Percentiles rank a stretch among this genome's conserved stretches.
phyloP scores from a whole-genome alignment of 345 rosid genomes.

The Melastoma malabathricum region DNA sequence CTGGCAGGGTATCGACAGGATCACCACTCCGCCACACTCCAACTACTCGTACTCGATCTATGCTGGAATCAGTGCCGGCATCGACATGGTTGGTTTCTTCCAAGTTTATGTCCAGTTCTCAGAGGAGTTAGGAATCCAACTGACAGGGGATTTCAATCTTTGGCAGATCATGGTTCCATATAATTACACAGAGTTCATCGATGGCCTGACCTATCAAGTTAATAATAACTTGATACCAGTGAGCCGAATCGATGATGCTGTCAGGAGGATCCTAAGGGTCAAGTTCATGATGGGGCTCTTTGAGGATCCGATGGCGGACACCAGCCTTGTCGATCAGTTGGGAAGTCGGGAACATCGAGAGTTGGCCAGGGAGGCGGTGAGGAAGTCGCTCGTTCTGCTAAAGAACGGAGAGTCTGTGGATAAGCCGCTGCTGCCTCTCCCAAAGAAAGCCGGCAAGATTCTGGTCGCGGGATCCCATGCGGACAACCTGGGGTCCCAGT shows the following conservation, averaged over 20 bases:
- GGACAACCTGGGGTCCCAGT: conserved; percentile 43
- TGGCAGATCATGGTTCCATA: conserved; percentile 35
- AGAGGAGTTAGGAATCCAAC: background rate
- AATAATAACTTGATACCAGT: conserved; percentile 33
- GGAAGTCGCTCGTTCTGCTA: conserved; percentile 49
- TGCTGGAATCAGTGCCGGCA: conserved; percentile 35
- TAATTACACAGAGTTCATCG: conserved; percentile 36
- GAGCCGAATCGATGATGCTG: conserved; percentile 60
- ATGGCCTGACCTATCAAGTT: conserved; percentile 30
- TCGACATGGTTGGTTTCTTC: conserved; percentile 39
- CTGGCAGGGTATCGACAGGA: conserved; percentile 53
- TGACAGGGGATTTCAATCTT: background rate
- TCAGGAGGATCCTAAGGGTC: conserved; percentile 45
- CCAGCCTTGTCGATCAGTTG: conserved; percentile 23
- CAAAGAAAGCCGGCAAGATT: conserved; percentile 30
- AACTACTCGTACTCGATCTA: conserved; percentile 45
- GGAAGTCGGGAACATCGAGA: conserved; percentile 48
- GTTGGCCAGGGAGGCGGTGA: conserved; percentile 59
- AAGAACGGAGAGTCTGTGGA: conserved; percentile 29
- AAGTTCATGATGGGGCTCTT: conserved; percentile 55
- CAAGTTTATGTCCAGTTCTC: background rate
- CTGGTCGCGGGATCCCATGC: conserved; percentile 50
- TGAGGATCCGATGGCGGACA: conserved; percentile 34
- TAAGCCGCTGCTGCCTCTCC: conserved; percentile 38
- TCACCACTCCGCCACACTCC: conserved; percentile 50